Evolutionary conservation across 2,329 filamentous ascomycete genomes (phyloP), one percentile per base, ranked within the genome.

Genomic region (Cladosporium sp.): DNA sequence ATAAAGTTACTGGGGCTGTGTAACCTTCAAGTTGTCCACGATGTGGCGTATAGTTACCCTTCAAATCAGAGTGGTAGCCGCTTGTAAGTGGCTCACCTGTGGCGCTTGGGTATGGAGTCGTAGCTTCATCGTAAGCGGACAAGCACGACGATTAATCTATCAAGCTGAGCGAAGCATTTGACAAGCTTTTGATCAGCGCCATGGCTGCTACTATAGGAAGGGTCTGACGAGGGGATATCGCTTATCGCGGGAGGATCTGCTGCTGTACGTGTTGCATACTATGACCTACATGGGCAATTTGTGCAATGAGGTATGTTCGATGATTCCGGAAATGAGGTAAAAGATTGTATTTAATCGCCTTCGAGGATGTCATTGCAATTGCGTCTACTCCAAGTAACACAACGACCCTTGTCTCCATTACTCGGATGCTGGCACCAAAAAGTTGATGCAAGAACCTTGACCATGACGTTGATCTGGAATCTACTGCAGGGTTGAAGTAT

Each of bases 181-280:
- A 63, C 61, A 63, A 63, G 61, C 61, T 46, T 63, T 63, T 33
- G 61, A 63, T 63, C 61, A 21, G 50, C 61, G 18, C 50, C 50
- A 33, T 31, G 50, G 50, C 61, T 49, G 23, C 61, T n/a, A 12
- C 1, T 55, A 21, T 55, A n/a, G 52, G 52, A 29, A 55, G 28
- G n/a, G 52, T n/a, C 52, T 31, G n/a, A 55, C 52, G 52, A 55
- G 3, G 16, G 18, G 28, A 2, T 40, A 28, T 7, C 31, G 28
- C 23, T 33, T 33, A 55, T 33, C 18, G n/a, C 52, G 28, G 52
- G 18, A 55, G 52, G 40, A 55, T 33, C 28, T 55, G 28, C 26
- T 55, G 52, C n/a, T 21, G 4, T 23, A 10, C 40, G n/a, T 23
- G 8, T 21, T 44, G 18, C 40, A n/a, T n/a, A n/a, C 40, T 21